phyloP scores from a whole-genome alignment of 2,329 filamentous ascomycete species.

The Diaporthe ilicicola region DNA sequence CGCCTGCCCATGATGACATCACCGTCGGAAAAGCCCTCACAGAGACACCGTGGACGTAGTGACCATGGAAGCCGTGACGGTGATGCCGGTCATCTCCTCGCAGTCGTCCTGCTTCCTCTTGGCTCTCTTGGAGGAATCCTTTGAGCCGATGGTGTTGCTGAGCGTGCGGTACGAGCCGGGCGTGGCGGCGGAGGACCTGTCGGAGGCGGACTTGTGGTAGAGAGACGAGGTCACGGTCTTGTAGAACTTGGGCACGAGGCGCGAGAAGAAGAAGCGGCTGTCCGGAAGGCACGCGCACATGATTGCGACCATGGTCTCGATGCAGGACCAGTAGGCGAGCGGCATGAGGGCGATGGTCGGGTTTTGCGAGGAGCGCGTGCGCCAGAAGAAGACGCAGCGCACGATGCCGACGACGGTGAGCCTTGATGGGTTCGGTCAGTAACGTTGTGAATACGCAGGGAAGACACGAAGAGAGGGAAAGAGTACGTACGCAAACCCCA shows the following conservation, averaged over 20 bases:
- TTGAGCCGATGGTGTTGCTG: background rate
- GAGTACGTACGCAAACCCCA: slow-evolving; percentile 20
- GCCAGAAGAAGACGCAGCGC: slow-evolving; percentile 11
- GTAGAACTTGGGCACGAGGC: slow-evolving; percentile 12
- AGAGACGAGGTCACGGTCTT: background rate
- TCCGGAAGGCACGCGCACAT: slow-evolving; percentile 23
- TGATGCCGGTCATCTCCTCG: background rate
- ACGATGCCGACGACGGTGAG: slow-evolving; percentile 22
- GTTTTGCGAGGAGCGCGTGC: slow-evolving; percentile 6
- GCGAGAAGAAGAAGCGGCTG: slow-evolving; percentile 24
- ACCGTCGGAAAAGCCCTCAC: background rate
- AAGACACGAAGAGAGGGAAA: background rate
- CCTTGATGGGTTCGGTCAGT: background rate
- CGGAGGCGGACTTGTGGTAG: slow-evolving; percentile 3
- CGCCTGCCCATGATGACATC: background rate
- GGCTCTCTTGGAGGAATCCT: background rate
- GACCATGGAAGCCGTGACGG: background rate
- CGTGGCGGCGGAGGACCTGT: background rate
- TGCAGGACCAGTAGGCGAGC: slow-evolving; percentile 8
- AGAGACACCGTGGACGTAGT: background rate
- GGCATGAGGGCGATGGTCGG: slow-evolving; percentile 17
- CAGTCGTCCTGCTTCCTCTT: background rate
- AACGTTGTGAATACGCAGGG: background rate
- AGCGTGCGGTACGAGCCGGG: background rate
- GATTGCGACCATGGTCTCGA: slow-evolving; percentile 8